These are phyloP conservation scores for Tetragonia tetragonoides DNA, from an alignment of 148 eudicot genomes.

Conservation along the genomic window DNA sequence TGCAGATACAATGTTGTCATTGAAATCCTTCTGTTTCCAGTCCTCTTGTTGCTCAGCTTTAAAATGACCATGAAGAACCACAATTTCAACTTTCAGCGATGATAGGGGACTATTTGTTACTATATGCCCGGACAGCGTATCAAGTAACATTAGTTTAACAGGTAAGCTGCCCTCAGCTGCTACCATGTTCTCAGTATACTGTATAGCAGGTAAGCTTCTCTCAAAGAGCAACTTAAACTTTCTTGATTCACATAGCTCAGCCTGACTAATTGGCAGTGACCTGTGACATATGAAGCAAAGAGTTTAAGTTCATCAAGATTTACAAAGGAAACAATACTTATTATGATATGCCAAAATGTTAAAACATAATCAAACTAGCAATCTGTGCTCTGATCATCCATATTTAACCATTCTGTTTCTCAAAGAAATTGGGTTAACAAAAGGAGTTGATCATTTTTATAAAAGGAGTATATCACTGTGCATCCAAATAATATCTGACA, in stretches of 20 bases:
- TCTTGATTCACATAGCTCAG: background rate
- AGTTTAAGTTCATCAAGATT: background rate
- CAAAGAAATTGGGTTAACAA: too few relatives aligned
- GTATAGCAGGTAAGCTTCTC: conserved; percentile 5
- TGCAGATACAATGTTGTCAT: conserved; percentile 41
- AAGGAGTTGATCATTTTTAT: too few relatives aligned
- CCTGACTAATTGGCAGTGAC: background rate
- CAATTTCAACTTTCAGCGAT: conserved; percentile 45
- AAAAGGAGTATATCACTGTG: too few relatives aligned
- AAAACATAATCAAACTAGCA: background rate
- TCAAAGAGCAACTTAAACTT: conserved; percentile 16
- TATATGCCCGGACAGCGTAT: conserved; percentile 20
- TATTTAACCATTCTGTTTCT: too few relatives aligned
- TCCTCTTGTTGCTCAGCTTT: conserved; percentile 42
- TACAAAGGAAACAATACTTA: background rate
- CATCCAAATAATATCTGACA: too few relatives aligned
- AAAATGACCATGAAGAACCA: conserved; percentile 68
- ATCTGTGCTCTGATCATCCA: too few relatives aligned
- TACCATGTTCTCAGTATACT: conserved; percentile 23
- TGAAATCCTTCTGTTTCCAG: conserved; percentile 55
- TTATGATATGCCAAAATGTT: too few relatives aligned
- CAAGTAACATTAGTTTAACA: conserved; percentile 26
- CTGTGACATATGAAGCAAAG: background rate
- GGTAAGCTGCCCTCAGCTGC: conserved; percentile 23
- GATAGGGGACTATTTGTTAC: conserved; percentile 40